Evolutionary conservation across 371 early-diverging fungal species (phyloP), one percentile per base, ranked within the genome.

Genomic region (Syncephalis plumigaleata): DNA sequence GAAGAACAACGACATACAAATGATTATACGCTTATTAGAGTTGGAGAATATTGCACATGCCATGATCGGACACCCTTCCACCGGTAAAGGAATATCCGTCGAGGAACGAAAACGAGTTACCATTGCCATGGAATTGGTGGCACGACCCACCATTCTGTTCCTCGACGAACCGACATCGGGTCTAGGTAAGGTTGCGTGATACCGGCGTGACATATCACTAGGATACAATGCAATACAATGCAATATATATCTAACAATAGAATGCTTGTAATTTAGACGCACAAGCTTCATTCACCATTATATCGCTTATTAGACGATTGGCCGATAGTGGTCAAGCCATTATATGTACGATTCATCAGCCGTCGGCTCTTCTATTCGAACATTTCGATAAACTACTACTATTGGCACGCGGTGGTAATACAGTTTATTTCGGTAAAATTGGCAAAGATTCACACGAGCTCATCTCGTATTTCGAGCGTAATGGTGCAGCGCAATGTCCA

Each of bases 271-370:
- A n/a, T n/a, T n/a, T n/a, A 46, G 70, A 82, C 56, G 70, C 72
- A 13, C 71, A 75, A 42, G 56, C 61, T 9, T 73, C 84, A 4
- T 73, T 73, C 61, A 80, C 81, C 60, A 78, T 88, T 53, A 63
- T 84, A 42, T 65, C 75, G 24, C 66, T 83, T 53, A 70, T 85
- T 50, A 74, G 75, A 56, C 76, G 77, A 43, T 64, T 86, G 50
- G 73, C 84, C 22, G 71, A 68, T 47, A 67, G 68, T 23, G 78
- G 80, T 21, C 73, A 73, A 60, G 71, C 77, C 5, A 65, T 78
- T 21, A 59, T 79, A 15, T 83, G 83, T 65, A 83, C 89, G 9
- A 87, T 87, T 46, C 90, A 89, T 61, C 90, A 87, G 57, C 90
- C 90, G 24, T 77, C 79, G 1, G 74, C 83, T 22, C 62, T 77